Percentiles rank a stretch among this genome's conserved stretches.
phyloP scores from a whole-genome alignment of 2,329 filamentous ascomycete species.

The Cercospora zeae-maydis region DNA sequence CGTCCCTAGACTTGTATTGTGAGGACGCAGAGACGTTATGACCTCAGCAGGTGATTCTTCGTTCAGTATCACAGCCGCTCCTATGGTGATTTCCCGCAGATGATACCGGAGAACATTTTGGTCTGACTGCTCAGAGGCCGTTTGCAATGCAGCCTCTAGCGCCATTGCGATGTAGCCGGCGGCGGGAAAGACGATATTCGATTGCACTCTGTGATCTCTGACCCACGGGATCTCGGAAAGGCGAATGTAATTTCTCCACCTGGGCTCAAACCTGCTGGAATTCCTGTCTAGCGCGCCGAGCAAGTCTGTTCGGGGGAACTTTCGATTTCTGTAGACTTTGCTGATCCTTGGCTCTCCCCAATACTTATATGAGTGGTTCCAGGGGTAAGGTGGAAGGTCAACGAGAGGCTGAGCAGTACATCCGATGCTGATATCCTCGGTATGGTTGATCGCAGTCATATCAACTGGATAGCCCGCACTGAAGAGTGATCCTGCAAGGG shows the following conservation, averaged over 20 bases:
- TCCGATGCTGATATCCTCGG: no score
- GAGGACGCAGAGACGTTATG: not conserved
- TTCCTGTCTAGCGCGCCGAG: not conserved
- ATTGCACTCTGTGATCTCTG: conserved; percentile 32
- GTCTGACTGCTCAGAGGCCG: not conserved
- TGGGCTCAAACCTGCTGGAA: not conserved
- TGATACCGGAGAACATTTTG: not conserved
- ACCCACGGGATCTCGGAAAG: conserved; percentile 34
- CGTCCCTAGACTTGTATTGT: not conserved
- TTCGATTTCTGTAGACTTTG: not conserved
- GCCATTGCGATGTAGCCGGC: conserved; percentile 24
- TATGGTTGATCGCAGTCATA: no score
- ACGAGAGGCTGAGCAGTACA: not conserved
- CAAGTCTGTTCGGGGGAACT: not conserved
- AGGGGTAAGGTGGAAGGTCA: not conserved
- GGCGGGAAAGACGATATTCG: conserved; percentile 35
- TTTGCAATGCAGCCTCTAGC: conserved; percentile 19
- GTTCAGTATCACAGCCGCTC: no score
- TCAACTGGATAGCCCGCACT: no score
- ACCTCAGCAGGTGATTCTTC: not conserved
- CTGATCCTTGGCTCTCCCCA: not conserved
- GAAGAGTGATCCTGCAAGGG: no score
- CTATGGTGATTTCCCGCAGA: not conserved
- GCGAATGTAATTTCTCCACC: conserved; percentile 13
- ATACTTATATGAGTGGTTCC: conserved; percentile 1